These are phyloP conservation scores for Fusarium ambrosium DNA, from an alignment of 2,329 filamentous ascomycete species.

Conservation along the genomic window DNA sequence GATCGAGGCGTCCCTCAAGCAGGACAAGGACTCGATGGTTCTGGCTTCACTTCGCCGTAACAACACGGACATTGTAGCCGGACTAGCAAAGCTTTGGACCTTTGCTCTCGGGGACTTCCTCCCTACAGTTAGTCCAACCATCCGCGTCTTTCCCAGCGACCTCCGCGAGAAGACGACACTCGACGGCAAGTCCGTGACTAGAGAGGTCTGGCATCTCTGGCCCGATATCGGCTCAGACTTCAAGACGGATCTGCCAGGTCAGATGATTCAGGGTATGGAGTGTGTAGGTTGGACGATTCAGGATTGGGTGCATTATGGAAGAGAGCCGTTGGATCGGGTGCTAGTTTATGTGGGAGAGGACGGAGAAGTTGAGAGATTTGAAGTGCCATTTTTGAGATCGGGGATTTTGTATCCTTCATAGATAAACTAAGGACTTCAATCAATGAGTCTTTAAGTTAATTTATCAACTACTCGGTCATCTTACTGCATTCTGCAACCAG, in stretches of 20 bases:
- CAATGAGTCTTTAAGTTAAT: neutral
- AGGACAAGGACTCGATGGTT: slow-evolving; percentile 46
- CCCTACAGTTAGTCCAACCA: slow-evolving; percentile 24
- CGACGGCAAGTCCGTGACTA: slow-evolving; percentile 16
- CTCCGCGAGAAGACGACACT: slow-evolving; percentile 24
- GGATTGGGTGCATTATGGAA: slow-evolving; percentile 54
- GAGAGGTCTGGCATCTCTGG: slow-evolving; percentile 50
- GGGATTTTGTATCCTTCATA: slow-evolving; percentile 35
- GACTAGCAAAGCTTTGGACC: slow-evolving; percentile 41
- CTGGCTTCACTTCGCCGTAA: slow-evolving; percentile 42
- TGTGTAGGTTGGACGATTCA: slow-evolving; percentile 51
- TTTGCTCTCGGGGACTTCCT: slow-evolving; percentile 43
- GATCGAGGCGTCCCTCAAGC: slow-evolving; percentile 35
- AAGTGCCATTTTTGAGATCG: slow-evolving; percentile 52
- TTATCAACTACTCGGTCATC: no score
- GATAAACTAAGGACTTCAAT: neutral
- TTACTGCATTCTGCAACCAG: no score
- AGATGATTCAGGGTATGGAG: slow-evolving; percentile 35
- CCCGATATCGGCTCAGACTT: slow-evolving; percentile 27
- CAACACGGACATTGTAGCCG: slow-evolving; percentile 35
- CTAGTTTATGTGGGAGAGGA: slow-evolving; percentile 43
- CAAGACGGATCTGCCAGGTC: slow-evolving; percentile 48
- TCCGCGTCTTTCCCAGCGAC: slow-evolving; percentile 47
- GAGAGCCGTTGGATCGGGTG: slow-evolving; percentile 51
- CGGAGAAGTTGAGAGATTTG: slow-evolving; percentile 47